Conservation (phyloP, 2,329 filamentous ascomycete genomes). For the Rasamsonia emersonii region DNA sequence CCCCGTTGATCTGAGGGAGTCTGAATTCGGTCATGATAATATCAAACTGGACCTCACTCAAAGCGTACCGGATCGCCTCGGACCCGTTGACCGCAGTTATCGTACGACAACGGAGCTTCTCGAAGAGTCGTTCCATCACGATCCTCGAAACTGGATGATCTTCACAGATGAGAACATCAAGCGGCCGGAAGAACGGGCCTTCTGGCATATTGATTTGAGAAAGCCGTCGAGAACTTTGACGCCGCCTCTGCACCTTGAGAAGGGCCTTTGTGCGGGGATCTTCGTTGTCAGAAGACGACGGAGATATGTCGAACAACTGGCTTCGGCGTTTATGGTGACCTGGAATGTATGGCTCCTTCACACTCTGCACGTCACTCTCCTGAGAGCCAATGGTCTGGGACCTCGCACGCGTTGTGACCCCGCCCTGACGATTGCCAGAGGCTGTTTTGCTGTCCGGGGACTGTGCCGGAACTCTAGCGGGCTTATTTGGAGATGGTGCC, state of each 20-base stretch:
- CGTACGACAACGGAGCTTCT: conserved; percentile 89
- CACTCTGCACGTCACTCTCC: conserved; percentile 61
- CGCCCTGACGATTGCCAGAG: conserved; percentile 55
- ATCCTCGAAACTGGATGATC: conserved; percentile 94
- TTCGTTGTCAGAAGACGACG: conserved; percentile 95
- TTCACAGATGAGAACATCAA: conserved; percentile 94
- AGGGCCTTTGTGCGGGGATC: conserved; percentile 85
- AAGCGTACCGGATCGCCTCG: conserved; percentile 85
- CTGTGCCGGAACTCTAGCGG: conserved; percentile 27
- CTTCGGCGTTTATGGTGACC: conserved; percentile 81
- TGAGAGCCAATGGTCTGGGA: conserved; percentile 92
- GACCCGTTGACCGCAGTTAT: conserved; percentile 85
- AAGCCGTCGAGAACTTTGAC: conserved; percentile 90
- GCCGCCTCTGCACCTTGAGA: conserved; percentile 80
- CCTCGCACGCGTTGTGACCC: conserved; percentile 61
- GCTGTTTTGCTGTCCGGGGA: conserved; percentile 56
- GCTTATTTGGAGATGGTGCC: conserved; percentile 47
- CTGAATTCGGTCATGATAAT: conserved; percentile 98
- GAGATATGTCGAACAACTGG: conserved; percentile 92
- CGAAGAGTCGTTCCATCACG: conserved; percentile 97
- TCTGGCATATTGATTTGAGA: conserved; percentile 84
- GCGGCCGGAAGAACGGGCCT: conserved; percentile 74
- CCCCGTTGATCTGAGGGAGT: conserved; percentile 86
- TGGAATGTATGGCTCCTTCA: conserved; percentile 54
- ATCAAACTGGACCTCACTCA: conserved; percentile 97